Base-by-base conservation (phyloP, 768 basidiomycete species). In the Amylocystis lapponica region DNA sequence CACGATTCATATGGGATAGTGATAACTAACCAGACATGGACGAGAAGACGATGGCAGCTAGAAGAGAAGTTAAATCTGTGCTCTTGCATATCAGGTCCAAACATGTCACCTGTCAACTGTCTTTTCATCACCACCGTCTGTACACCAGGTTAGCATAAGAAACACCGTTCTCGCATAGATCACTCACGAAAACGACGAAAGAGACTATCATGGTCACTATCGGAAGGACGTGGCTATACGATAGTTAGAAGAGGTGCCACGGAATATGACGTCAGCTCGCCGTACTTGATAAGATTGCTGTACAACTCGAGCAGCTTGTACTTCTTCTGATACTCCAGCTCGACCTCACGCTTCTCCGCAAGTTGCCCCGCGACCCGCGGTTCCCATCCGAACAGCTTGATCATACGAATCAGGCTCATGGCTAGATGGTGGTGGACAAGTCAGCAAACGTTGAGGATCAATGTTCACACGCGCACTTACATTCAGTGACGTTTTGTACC, bases 121-220 rank as follows among this genome's bases (percentile, higher is more conserved):
- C 63, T 38, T 45, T 66, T 64, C 62, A 69, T 61, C 4, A 72
- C 56, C 7, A 70, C 29, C 2, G 70, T 71, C 61, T 63, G 21
- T 6, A 20, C 8, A 13, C 25, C 27, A 33, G 46, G 30, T 27
- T 4, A 23, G n/a, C 17, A 40, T 39, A 12, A n/a, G 34, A 14
- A 29, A 5, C n/a, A 27, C 13, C 10, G 19, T 2, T 9, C 6
- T 13, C 5, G 10, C 29, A 31, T 5, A 20, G 9, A 34, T 29
- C 7, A 57, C 76, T 36, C 62, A 81, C 70, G 48, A 81, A 86
- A 5, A 75, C 70, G 3, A 74, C 66, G 55, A 76, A 86, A 1
- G 81, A 79, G 10, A 74, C 70, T 22, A 82, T 54, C 84, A 87
- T 87, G n/a, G 76, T 79, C 1, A 74, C 37, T 10, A 86, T 55